Conservation (phyloP, 495 filamentous ascomycete species). For the Xylaria sp. region DNA sequence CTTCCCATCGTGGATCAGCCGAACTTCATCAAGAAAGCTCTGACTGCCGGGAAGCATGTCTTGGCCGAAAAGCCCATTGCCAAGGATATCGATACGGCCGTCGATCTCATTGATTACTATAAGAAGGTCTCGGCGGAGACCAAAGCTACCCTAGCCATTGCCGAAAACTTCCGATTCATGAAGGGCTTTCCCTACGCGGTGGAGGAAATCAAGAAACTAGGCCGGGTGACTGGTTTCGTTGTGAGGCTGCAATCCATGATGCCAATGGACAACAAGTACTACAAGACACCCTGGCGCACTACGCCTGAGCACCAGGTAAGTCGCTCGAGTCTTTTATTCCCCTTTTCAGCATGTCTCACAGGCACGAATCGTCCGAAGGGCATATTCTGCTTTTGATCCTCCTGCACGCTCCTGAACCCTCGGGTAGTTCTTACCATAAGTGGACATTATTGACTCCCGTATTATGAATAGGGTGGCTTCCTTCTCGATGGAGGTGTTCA, state of each 20-base stretch:
- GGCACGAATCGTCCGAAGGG: no score
- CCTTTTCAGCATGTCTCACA: no score
- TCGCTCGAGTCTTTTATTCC: no score
- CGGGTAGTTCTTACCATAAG: no score
- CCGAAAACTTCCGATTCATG: constrained; percentile 78
- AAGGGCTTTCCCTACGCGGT: constrained; percentile 63
- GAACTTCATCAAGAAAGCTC: constrained; percentile 63
- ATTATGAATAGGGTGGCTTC: constrained; percentile 83
- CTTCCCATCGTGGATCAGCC: constrained; percentile 69
- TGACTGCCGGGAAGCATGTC: constrained; percentile 78
- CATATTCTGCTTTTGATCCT: no score
- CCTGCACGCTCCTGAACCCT: no score
- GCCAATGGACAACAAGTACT: constrained; percentile 51
- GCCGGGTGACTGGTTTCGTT: constrained; percentile 69
- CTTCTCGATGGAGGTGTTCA: constrained; percentile 81
- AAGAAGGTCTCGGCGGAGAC: constrained; percentile 50
- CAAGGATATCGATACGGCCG: constrained; percentile 66
- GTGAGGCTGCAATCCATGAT: constrained; percentile 63
- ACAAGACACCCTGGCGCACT: constrained; percentile 77
- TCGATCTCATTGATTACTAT: constrained; percentile 69
- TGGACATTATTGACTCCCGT: no score
- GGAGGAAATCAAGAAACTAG: constrained; percentile 64
- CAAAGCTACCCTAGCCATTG: constrained; percentile 66
- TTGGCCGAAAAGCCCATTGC: constrained; percentile 85
- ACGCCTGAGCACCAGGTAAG: constrained; percentile 72